These are phyloP conservation scores for Penicillium polonicum DNA, from an alignment of 2,329 filamentous ascomycete genomes.

Conservation along the genomic window DNA sequence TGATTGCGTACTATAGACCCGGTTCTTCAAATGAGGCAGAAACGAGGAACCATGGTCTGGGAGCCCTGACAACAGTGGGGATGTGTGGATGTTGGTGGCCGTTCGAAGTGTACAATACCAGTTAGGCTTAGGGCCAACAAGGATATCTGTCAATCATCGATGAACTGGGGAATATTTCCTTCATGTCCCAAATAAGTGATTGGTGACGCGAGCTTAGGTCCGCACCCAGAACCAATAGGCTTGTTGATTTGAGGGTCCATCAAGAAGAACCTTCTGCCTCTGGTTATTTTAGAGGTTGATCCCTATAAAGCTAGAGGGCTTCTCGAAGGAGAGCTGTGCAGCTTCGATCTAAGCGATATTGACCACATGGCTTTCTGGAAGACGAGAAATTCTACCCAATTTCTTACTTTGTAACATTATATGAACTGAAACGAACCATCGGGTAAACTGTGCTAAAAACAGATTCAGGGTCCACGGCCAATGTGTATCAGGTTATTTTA, in stretches of 20 bases:
- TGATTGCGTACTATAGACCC: conserved; percentile 29
- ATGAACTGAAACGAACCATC: conserved; percentile 22
- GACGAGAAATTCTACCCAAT: conserved; percentile 2
- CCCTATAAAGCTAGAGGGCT: conserved; percentile 18
- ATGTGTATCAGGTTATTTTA: conserved; percentile 18
- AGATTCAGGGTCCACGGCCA: conserved; percentile 28
- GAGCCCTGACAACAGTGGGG: conserved; percentile 27
- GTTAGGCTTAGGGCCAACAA: conserved; percentile 18
- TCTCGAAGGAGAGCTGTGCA: conserved; percentile 18
- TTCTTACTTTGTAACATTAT: background rate
- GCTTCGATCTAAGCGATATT: conserved; percentile 2
- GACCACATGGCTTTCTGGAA: conserved; percentile 10
- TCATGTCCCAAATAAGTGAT: conserved; percentile 17
- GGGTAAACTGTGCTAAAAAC: conserved; percentile 27
- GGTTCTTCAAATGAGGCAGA: conserved; percentile 27
- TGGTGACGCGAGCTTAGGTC: conserved; percentile 23
- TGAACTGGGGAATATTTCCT: conserved; percentile 27
- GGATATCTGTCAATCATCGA: conserved; percentile 27
- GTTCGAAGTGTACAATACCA: conserved; percentile 2
- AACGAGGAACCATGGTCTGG: conserved; percentile 29
- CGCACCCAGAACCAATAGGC: conserved; percentile 23
- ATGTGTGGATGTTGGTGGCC: conserved; percentile 17
- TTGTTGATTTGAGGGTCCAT: conserved; percentile 19
- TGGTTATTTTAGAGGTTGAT: conserved; percentile 22
- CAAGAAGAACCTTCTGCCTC: conserved; percentile 23